phyloP scores from a whole-genome alignment of 1,139 yeast species.

The Hansenula lynferdii region DNA sequence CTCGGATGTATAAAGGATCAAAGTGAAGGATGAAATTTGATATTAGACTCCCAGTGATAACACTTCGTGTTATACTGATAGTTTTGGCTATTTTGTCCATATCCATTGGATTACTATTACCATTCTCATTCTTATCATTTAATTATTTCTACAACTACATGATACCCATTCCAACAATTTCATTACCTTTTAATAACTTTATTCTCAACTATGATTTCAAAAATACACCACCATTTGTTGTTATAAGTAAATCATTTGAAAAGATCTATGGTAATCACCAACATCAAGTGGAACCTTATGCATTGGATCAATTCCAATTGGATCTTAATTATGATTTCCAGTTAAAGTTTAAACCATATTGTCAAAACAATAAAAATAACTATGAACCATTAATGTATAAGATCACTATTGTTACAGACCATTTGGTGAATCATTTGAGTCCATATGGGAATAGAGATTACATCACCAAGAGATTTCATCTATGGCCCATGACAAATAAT shows the following conservation, averaged over 20 bases:
- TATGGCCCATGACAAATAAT: constrained; percentile 20
- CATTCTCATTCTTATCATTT: constrained; percentile 35
- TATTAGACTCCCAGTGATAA: constrained; percentile 17
- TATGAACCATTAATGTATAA: constrained; percentile 17
- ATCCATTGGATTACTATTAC: constrained; percentile 28
- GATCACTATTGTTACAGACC: constrained; percentile 13
- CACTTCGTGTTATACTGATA: constrained; percentile 17
- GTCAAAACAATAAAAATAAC: constrained; percentile 6
- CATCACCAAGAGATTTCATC: constrained; percentile 10
- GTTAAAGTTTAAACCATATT: constrained; percentile 16
- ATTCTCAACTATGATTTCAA: constrained; percentile 26
- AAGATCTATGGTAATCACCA: constrained; percentile 16
- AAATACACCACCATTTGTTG: constrained; percentile 24
- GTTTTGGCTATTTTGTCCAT: constrained; percentile 11
- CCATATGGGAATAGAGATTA: constrained; percentile 13
- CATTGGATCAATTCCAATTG: constrained; percentile 7
- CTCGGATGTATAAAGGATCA: too few relatives aligned
- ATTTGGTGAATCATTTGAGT: constrained; percentile 10
- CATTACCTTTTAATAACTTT: constrained; percentile 23
- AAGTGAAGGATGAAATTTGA: constrained; percentile 2
- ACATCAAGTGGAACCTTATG: constrained; percentile 2
- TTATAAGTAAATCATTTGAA: constrained; percentile 18
- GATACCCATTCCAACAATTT: constrained; percentile 30
- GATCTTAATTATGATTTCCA: constrained; percentile 13
- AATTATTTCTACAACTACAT: constrained; percentile 32